Evolutionary conservation across 2,329 filamentous ascomycete species (phyloP), one percentile per base, ranked within the genome.

Genomic region (Ambrosiella beaveri): DNA sequence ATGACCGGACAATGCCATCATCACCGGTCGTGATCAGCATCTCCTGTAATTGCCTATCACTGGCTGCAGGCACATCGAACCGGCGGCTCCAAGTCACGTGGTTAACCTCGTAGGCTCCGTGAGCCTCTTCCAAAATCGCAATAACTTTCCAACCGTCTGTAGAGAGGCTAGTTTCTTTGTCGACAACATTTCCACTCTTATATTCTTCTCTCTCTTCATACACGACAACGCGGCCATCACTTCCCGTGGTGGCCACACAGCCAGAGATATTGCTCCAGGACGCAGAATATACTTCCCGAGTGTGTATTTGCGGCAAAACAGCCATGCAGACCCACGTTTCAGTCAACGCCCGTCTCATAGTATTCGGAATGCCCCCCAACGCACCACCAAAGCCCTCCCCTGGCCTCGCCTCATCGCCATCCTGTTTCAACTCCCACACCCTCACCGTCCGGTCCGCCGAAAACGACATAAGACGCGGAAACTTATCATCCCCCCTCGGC

Each of bases 51-150:
- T 36, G n/a, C 7, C 27, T 11, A 2, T 51, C 47, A 27, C 74
- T 68, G 2, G 75, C 74, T 57, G 69, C 75, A 62, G 71, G 74
- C 66, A 76, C 76, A 67, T 95, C 89, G 59, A 81, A 85, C 59
- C 90, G 77, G 64, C 77, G 80, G 63, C 88, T 89, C 93, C 93
- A 98, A 1, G 80, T 82, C 54, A 93, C 78, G 69, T 96, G 89
- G 66, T 98, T 98, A 62, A 97, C 78, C 71, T 98, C 93, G 66
- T 91, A 96, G 1, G 94, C 87, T 0, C 88, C 90, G 68, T 98
- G 93, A 1, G 84, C 87, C 39, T 83, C 84, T 53, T 84, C 75
- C 1, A 86, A 67, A n/a, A 79, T 78, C 0, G 81, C 80, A 13
- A 95, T 66, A 2, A 91, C 70, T 6, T 75, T 74, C 93, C 93